Conservation (phyloP, 202 grass and related monocot species). For the Carex sylvatica region DNA sequence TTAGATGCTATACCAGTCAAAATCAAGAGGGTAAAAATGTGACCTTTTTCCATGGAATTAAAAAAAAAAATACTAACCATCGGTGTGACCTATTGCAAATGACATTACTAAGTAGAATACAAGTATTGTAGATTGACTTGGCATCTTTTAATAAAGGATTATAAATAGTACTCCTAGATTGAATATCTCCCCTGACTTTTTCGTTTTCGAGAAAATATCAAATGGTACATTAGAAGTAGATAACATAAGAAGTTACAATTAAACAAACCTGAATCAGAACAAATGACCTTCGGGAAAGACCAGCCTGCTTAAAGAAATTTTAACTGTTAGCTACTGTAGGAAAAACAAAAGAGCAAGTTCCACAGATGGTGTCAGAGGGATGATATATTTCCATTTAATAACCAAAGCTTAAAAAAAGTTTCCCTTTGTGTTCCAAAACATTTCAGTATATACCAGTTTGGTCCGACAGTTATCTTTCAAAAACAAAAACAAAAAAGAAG, state of each 20-base stretch:
- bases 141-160: conserved; percentile 4
- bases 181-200: background rate
- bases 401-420: background rate
- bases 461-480: background rate
- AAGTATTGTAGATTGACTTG: background rate
- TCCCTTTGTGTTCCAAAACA: background rate
- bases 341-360: conserved; percentile 23
- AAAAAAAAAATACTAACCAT: background rate
- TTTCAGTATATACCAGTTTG: background rate
- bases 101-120: conserved; percentile 22
- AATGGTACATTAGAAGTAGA: background rate
- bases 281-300: conserved; percentile 91
- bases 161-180: background rate
- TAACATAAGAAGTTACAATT: background rate
- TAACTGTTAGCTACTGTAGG: background rate
- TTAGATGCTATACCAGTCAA: background rate
- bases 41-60: background rate
- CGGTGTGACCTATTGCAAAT: conserved; percentile 21
- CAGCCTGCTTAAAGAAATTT: conserved; percentile 53
- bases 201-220: background rate
- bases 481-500: conserved; percentile 8
- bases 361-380: background rate
- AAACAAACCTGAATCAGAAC: conserved; percentile 87
- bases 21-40: background rate
- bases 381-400: background rate